phyloP scores from a whole-genome alignment of 1,139 yeast species.

The Suhomyces chickasaworum region DNA sequence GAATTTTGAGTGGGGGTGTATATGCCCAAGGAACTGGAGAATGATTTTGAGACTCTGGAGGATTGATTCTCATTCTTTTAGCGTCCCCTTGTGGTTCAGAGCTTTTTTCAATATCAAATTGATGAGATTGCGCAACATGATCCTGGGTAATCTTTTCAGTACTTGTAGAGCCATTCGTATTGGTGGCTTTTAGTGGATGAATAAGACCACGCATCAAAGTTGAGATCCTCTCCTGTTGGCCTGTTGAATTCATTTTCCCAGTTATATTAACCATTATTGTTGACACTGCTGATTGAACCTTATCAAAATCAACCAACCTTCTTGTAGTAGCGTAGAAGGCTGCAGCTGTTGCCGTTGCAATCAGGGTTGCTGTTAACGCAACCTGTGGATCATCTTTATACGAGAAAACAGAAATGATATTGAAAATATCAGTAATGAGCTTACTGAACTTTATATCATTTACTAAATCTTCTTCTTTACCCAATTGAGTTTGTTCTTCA shows the following conservation, averaged over 20 bases:
- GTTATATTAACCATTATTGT: slow-evolving; percentile 33
- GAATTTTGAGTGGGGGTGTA: slow-evolving; percentile 35
- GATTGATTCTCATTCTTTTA: not conserved
- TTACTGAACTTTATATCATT: slow-evolving; percentile 28
- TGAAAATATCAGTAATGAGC: slow-evolving; percentile 38
- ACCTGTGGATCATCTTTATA: slow-evolving; percentile 39
- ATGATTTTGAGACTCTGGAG: not conserved
- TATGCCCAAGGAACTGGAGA: slow-evolving; percentile 7
- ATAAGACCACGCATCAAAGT: slow-evolving; percentile 25
- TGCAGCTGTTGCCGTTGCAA: slow-evolving; percentile 40
- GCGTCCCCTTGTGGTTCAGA: not conserved
- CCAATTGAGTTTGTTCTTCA: slow-evolving; percentile 6
- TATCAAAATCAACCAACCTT: slow-evolving; percentile 18
- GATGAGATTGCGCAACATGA: not conserved
- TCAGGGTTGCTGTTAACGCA: slow-evolving; percentile 44
- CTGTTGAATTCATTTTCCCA: slow-evolving; percentile 26
- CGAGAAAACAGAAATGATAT: slow-evolving; percentile 38
- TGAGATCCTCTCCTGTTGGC: slow-evolving; percentile 33
- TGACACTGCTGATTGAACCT: slow-evolving; percentile 27
- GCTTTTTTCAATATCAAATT: not conserved
- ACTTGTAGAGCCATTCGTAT: not conserved
- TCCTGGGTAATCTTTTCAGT: not conserved
- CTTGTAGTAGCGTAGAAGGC: slow-evolving; percentile 31
- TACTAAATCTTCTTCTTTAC: slow-evolving; percentile 10
- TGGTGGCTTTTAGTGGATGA: not conserved